Conservation (phyloP, 192 early-diverging fungal genomes). For the Oehlia diaphana region DNA sequence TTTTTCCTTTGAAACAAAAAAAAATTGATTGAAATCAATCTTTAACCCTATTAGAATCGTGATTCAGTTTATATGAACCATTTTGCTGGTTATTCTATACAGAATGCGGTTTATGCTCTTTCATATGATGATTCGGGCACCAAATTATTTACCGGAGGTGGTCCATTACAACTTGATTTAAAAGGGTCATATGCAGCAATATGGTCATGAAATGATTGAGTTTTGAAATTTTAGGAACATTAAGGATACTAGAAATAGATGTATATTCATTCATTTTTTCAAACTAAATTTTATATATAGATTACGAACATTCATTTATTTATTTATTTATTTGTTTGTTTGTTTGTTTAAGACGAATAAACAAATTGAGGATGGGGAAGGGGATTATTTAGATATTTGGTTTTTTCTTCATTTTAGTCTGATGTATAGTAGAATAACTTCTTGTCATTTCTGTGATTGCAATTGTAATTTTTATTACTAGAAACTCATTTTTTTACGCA, state of each 20-base stretch:
- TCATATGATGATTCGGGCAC: conserved; percentile 46
- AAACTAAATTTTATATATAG: too few species aligned
- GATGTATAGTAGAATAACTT: too few species aligned
- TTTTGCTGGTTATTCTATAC: conserved; percentile 50
- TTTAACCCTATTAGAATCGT: conserved; percentile 30
- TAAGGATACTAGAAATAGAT: too few species aligned
- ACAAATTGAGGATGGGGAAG: too few species aligned
- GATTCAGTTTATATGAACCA: conserved; percentile 47
- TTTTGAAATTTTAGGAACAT: too few species aligned
- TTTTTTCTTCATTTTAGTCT: neutral
- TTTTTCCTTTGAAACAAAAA: neutral
- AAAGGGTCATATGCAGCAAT: conserved; percentile 43
- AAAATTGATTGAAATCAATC: neutral
- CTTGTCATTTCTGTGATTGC: too few species aligned
- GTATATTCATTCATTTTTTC: too few species aligned
- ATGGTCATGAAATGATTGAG: conserved; percentile 27
- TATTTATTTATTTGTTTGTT: too few species aligned
- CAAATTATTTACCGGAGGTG: conserved; percentile 62
- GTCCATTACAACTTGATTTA: conserved; percentile 50
- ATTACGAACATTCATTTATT: too few species aligned
- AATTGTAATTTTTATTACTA: neutral
- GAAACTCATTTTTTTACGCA: neutral
- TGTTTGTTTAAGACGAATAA: too few species aligned
- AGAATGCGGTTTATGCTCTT: conserved; percentile 65
- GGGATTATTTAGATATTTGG: too few species aligned